Evolutionary conservation across 208 protist species (phyloP), one percentile per base, ranked within the genome.

Genomic region (Jaenimonas drosophilae): DNA sequence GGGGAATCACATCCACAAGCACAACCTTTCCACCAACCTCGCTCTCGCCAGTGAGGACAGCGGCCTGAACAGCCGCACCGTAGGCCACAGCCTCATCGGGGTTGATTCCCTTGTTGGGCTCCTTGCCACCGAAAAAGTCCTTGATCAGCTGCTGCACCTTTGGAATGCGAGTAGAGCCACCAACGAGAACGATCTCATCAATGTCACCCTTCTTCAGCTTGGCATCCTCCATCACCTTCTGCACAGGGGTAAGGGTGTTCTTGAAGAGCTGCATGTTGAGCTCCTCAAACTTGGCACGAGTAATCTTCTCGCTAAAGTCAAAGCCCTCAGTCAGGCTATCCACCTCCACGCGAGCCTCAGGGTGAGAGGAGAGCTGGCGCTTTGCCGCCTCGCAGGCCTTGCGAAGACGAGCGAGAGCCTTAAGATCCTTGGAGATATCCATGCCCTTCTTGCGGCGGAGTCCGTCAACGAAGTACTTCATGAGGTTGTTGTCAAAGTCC

Each of bases 11-110:
- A 41, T 81, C 91, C 12, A 96, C 59, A 1, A 97, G 62, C 19
- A 97, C 64, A 7, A 96, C 64, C 41, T 97, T 88, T 31, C 83
- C 82, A 45, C 68, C 58, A 0, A 77, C 54, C 26, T 75, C 70
- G 32, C 44, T 69, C 39, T 77, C 26, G 85, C 73, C 65, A 21
- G 67, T 72, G 6, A 99, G 81, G 29, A 99, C 82, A 51, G 86
- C 97, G 39, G 78, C 97, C 84, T 99, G 96, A 12, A 99, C 92
- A 7, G 98, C 96, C 2, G 98, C 98, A 64, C 98, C 97, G 69
- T 96, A 97, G 19, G 97, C 97, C 21, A 99, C 97, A 25, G 97
- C 97, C 77, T 99, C 97, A 71, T 99, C 97, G 49, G 96, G 96
- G 73, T 99, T 98, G 81, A 99, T 97, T 9, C 63, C 79, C 65